Evolutionary conservation across 2,329 filamentous ascomycete genomes (phyloP), one percentile per base, ranked within the genome.

Genomic region (Zalaria obscura): DNA sequence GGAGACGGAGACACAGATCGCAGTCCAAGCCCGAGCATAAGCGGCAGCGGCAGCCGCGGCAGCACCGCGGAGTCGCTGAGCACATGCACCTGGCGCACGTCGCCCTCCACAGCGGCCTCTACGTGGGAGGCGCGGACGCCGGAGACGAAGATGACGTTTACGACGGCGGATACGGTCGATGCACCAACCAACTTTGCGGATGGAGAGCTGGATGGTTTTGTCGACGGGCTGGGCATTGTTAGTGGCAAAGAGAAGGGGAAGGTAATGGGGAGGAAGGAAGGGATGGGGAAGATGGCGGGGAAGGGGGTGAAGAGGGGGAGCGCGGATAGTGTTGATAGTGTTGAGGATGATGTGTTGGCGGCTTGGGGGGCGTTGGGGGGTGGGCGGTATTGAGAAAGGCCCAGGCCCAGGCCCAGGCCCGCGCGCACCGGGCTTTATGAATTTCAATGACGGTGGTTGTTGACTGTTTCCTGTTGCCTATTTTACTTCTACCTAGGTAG

Each of bases 281-380:
- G 37, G 41, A 43, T 26, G 38, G 36, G 31, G 32, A 40, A 27
- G 27, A 27, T n/a, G 6, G 36, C 18, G 32, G 38, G 26, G 38
- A 39, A 28, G 18, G 26, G 36, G 35, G 41, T 27, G 42, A 25
- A 34, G 33, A 41, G 29, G 18, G 18, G 18, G 18, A 36, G 45
- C 11, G 38, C 40, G 32, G 42, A 43, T 36, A 39, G 40, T 9
- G 40, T 45, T 33, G 43, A 41, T 29, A 43, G 43, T 35, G 37
- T 36, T 25, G 43, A 41, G 36, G 9, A 40, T 25, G 42, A 43
- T 40, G 43, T 45, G 6, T 28, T 45, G 27, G 41, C 41, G 25
- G 45, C 45, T 34, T 47, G 45, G 45, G 34, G 26, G 5, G 40
- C 33, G 25, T 35, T 47, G 27, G 45, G 45, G 6, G 45, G 45